Evolutionary conservation across 768 basidiomycete species (phyloP).

Genomic region (Suillus subalutaceus): DNA sequence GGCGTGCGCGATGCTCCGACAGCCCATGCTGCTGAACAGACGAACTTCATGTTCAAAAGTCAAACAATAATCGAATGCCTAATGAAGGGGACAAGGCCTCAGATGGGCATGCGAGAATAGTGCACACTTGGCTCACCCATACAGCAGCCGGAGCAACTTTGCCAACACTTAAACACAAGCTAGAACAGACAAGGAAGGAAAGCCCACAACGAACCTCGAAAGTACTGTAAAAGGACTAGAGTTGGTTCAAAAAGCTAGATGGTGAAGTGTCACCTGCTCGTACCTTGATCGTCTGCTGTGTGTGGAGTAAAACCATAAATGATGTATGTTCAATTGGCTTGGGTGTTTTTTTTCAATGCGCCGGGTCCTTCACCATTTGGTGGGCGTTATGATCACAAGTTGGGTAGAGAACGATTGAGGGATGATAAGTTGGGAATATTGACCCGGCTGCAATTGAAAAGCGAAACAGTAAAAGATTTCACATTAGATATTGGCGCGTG

Average conservation of each 20-base stretch:
- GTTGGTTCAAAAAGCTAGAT: neutral
- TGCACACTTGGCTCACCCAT: constrained; percentile 8
- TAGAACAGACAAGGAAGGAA: neutral
- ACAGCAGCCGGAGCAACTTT: constrained; percentile 15
- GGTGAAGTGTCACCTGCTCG: neutral
- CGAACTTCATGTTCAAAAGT: constrained; percentile 17
- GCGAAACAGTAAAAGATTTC: too few relatives aligned
- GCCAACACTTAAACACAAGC: neutral
- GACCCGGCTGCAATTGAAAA: neutral
- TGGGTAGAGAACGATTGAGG: neutral
- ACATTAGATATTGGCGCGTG: too few relatives aligned
- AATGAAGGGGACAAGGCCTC: neutral
- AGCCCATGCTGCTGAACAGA: constrained; percentile 5
- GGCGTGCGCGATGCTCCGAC: constrained; percentile 8
- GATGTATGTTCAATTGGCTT: neutral
- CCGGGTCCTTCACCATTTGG: neutral
- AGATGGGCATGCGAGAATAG: neutral
- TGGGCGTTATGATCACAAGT: neutral
- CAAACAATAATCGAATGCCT: constrained; percentile 15
- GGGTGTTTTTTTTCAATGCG: neutral
- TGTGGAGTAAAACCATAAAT: constrained; percentile 14
- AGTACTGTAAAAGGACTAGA: constrained; percentile 9
- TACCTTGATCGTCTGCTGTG: constrained; percentile 14
- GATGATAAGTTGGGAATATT: neutral
- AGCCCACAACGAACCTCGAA: constrained; percentile 6